Conservation (phyloP, 306 rosid species). For the Inga leiocalycina region DNA sequence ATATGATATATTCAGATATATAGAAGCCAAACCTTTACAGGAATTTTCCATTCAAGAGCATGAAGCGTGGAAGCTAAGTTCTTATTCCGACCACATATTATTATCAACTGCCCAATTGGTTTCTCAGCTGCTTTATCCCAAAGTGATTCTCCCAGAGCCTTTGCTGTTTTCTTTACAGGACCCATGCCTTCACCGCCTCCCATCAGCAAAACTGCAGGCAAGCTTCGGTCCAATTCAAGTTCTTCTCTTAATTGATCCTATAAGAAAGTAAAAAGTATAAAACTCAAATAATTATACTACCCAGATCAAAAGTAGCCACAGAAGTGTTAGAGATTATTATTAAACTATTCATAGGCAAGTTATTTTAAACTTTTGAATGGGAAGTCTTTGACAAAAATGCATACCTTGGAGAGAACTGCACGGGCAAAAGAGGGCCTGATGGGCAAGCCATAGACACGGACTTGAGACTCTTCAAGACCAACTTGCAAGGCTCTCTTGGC, state of each 20-base stretch:
- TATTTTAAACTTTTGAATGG: not conserved
- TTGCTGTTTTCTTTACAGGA: conserved; percentile 94
- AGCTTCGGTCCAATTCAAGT: conserved; percentile 74
- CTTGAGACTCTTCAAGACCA: conserved; percentile 82
- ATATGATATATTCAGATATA: conserved; percentile 16
- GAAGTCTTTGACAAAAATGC: not conserved
- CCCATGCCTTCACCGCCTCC: conserved; percentile 99
- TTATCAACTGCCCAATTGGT: conserved; percentile 78
- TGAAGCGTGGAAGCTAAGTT: conserved; percentile 61
- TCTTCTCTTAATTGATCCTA: conserved; percentile 86
- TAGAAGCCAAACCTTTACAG: conserved; percentile 68
- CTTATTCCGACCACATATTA: conserved; percentile 90
- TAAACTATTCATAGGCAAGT: not conserved
- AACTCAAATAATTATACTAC: conserved; percentile 19
- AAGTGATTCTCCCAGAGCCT: conserved; percentile 82
- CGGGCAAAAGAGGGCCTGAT: conserved; percentile 95
- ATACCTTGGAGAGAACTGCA: conserved; percentile 74
- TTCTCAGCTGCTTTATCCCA: conserved; percentile 61
- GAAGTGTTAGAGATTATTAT: not conserved
- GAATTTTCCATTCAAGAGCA: conserved; percentile 75
- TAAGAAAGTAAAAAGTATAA: conserved; percentile 5
- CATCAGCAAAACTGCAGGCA: conserved; percentile 95
- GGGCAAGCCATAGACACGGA: conserved; percentile 79
- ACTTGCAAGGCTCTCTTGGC: conserved; percentile 77
- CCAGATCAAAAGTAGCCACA: not conserved